phyloP scores from a whole-genome alignment of 257 asterid genomes.

The Plantago ovata region DNA sequence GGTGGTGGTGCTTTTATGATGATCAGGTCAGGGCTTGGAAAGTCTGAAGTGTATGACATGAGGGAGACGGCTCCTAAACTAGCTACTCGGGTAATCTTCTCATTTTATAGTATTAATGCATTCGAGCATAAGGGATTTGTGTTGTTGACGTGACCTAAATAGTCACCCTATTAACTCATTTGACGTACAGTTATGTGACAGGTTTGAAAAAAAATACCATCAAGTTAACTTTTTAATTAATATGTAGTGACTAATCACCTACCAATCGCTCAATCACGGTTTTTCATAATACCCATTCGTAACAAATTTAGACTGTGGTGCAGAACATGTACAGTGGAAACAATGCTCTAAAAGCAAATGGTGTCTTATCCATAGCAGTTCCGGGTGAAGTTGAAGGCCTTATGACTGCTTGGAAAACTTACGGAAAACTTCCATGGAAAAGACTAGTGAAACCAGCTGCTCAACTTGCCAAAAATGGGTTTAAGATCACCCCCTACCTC shows the following conservation, averaged over 20 bases:
- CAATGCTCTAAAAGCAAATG: conserved; percentile 32
- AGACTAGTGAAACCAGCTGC: conserved; percentile 59
- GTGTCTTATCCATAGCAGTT: conserved; percentile 57
- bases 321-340: conserved; percentile 58
- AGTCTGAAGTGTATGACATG: conserved; percentile 49
- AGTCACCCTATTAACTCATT: too few species aligned
- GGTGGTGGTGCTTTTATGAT: conserved; percentile 85
- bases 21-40: conserved; percentile 35
- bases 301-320: not conserved
- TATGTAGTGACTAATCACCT: too few species aligned
- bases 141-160: too few species aligned
- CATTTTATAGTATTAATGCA: not conserved
- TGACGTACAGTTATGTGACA: too few species aligned
- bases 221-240: too few species aligned
- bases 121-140: too few species aligned
- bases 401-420: conserved; percentile 43
- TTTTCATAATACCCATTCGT: not conserved
- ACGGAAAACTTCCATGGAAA: conserved; percentile 56
- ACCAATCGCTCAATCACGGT: too few species aligned
- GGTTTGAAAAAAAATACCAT: too few species aligned
- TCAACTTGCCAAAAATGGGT: conserved; percentile 42
- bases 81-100: conserved; percentile 38
- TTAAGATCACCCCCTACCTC: conserved; percentile 53
- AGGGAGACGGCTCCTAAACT: conserved; percentile 62
- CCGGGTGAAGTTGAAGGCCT: conserved; percentile 81